Conservation (phyloP, 2,329 filamentous ascomycete genomes). For the Fulvia fulva region DNA sequence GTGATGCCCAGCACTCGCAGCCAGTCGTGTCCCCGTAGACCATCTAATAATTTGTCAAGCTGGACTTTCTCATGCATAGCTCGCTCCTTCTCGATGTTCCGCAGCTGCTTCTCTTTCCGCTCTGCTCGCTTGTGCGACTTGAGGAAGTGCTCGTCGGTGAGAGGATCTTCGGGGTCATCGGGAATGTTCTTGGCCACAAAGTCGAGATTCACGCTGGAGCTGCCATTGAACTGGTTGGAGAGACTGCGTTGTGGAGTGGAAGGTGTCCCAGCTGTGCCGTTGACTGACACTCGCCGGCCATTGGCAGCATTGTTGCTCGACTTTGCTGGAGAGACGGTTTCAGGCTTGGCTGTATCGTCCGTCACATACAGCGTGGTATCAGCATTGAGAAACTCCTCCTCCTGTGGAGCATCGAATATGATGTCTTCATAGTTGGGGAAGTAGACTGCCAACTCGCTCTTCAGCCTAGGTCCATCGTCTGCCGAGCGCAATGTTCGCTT, state of each 20-base stretch:
- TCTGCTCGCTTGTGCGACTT: conserved; percentile 59
- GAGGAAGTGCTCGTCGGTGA: conserved; percentile 54
- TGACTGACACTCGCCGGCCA: conserved; percentile 10
- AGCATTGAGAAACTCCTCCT: conserved; percentile 58
- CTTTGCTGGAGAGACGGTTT: conserved; percentile 12
- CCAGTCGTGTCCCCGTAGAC: conserved; percentile 89
- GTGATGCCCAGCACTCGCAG: conserved; percentile 85
- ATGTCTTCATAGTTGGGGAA: conserved; percentile 94
- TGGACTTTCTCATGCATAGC: conserved; percentile 65
- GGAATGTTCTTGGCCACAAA: conserved; percentile 29
- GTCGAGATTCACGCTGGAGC: conserved; percentile 22
- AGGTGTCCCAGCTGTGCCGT: conserved; percentile 11
- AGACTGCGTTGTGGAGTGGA: conserved; percentile 14
- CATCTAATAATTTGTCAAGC: conserved; percentile 68
- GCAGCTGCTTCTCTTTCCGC: conserved; percentile 63
- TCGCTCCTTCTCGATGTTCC: conserved; percentile 63
- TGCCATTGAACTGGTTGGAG: conserved; percentile 19
- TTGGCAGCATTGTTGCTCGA: conserved; percentile 7
- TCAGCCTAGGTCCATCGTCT: conserved; percentile 74
- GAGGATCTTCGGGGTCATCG: conserved; percentile 48
- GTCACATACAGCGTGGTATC: conserved; percentile 29
- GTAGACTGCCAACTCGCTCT: conserved; percentile 86
- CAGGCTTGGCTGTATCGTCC: conserved; percentile 24
- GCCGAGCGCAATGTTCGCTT: conserved; percentile 80
- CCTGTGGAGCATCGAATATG: conserved; percentile 77